Conservation (phyloP, 495 filamentous ascomycete species). For the Neurospora tetraspora region DNA sequence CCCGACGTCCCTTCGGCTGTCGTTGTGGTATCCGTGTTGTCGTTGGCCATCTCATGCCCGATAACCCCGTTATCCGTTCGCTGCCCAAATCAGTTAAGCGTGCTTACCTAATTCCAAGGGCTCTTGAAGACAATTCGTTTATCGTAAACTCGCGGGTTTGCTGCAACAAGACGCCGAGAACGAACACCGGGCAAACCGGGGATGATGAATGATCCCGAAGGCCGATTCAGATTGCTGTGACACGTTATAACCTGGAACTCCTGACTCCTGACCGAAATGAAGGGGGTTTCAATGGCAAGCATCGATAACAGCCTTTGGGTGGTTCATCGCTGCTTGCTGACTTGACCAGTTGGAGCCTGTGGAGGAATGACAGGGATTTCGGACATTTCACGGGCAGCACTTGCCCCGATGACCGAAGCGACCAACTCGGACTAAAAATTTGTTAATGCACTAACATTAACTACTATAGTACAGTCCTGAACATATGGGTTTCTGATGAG, state of each 20-base stretch:
- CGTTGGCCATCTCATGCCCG: neutral
- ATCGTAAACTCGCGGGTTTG: neutral
- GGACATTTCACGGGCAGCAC: neutral
- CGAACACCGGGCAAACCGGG: neutral
- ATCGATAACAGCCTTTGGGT: neutral
- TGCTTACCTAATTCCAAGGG: neutral
- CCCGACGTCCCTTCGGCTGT: neutral
- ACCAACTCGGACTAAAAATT: neutral
- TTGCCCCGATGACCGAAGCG: neutral
- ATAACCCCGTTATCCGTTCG: neutral
- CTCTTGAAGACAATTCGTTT: neutral
- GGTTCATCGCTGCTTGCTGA: neutral
- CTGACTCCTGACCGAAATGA: neutral
- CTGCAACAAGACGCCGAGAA: neutral
- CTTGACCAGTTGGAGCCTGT: neutral
- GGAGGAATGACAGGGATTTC: neutral
- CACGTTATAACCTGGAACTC: neutral
- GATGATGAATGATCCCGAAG: neutral
- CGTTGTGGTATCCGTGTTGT: neutral
- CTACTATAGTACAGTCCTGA: neutral
- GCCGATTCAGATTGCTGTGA: neutral
- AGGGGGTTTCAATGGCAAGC: neutral
- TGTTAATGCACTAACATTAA: neutral
- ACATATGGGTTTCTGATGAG: neutral
- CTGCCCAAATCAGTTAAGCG: neutral